phyloP scores from a whole-genome alignment of 176 grass and related monocot genomes.

The Hyparrhenia diplandra region DNA sequence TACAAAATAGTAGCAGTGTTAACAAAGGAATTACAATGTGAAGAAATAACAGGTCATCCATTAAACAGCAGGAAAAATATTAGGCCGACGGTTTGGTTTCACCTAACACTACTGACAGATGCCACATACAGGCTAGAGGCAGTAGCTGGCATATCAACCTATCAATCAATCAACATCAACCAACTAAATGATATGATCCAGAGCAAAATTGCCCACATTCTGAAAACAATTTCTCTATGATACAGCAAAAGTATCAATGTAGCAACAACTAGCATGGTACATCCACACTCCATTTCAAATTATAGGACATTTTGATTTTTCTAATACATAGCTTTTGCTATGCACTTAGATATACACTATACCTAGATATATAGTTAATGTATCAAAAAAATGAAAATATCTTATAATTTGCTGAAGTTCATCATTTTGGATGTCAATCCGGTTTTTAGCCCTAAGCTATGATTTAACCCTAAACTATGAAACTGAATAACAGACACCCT shows the following conservation, averaged over 20 bases:
- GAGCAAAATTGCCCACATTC: not conserved
- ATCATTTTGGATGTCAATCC: not conserved
- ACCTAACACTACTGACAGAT: constrained; percentile 26
- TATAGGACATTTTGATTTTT: not conserved
- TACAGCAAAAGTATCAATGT: not conserved
- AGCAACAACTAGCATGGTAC: not conserved
- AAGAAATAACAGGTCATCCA: not conserved
- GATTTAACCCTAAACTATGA: not conserved
- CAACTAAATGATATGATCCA: constrained; percentile 21
- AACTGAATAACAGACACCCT: not conserved
- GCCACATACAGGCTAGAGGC: constrained; percentile 21
- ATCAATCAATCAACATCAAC: constrained; percentile 10
- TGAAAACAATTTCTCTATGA: not conserved
- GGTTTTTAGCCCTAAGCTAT: not conserved
- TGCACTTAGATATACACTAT: not conserved
- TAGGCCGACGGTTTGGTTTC: constrained; percentile 20
- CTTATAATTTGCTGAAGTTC: not conserved
- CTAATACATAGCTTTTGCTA: not conserved
- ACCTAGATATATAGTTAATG: not conserved
- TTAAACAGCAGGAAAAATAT: not conserved
- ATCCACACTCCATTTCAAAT: not conserved
- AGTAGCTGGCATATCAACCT: constrained; percentile 33
- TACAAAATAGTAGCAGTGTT: not conserved
- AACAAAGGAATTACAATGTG: not conserved
- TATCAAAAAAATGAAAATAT: not conserved